Base-by-base conservation (phyloP, 2,329 filamentous ascomycete species). In the Fusarium algeriense region DNA sequence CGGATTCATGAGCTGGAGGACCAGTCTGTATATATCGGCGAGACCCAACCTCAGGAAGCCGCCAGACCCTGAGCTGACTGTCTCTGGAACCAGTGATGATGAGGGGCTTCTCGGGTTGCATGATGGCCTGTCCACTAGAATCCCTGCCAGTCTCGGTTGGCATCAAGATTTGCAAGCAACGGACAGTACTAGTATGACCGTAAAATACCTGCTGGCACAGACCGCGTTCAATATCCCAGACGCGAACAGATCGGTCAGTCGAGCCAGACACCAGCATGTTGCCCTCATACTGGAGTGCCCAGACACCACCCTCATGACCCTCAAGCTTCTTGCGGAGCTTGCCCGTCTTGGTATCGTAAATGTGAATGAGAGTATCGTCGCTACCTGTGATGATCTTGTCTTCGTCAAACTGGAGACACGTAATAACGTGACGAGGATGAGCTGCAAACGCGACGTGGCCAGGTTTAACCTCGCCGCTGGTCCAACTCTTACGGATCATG, bases 311-410 rank as follows among this genome's bases (percentile, higher is more conserved):
- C 80, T 99, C 96, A 75, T 99, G 96, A 4, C 96, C 96, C 76
- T 95, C 92, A 5, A 99, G 89, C 70, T 92, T 93, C 77, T 90
- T 93, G 50, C 93, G 89, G 38, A 97, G 83, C 71, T 92, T 92
- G 64, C 96, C 96, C 1, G 95, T 98, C 82, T 96, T 97, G 15
- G 96, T 98, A 78, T 98, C 95, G 80, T 98, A 99, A 35, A 99
- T 94, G 76, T 99, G 95, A 76, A 99, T 99, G 69, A 98, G 91
- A 7, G 95, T 97, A 79, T 99, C 96, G 79, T 99, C 96, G 78
- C 95, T 98, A 30, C 96, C 96, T 3, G 96, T 99, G 73, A 99
- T 88, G 73, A 99, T 98, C 82, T 98, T 98, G 85, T 99, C 95
- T 52, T 95, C 93, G 78, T 99, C 96, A 76, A 99, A 99, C 79